phyloP scores from a whole-genome alignment of 177 flowering plant species.

The Telopea speciosissima region DNA sequence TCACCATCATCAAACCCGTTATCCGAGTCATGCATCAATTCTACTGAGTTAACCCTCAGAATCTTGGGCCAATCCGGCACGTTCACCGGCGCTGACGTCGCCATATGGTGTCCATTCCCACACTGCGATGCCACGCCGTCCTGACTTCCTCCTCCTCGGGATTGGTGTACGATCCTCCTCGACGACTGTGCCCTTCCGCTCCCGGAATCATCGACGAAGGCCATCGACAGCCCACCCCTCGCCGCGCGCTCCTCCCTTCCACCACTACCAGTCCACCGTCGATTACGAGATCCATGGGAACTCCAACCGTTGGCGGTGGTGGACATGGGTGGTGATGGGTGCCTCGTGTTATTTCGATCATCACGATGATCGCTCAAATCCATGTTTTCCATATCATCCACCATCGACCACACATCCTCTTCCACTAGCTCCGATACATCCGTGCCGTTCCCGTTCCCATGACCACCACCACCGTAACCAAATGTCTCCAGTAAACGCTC shows the following conservation, averaged over 20 bases:
- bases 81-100: conserved; percentile 81
- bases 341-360: background rate
- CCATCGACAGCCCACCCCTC: conserved; percentile 72
- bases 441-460: conserved; percentile 1
- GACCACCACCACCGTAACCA: conserved; percentile 18
- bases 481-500: conserved; percentile 51
- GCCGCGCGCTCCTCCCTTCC: conserved; percentile 9
- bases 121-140: conserved; percentile 29
- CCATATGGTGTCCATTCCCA: conserved; percentile 38
- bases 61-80: conserved; percentile 83
- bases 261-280: conserved; percentile 13
- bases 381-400: conserved; percentile 23
- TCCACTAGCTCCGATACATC: conserved; percentile 56
- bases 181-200: conserved; percentile 21
- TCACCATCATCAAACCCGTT: conserved; percentile 18
- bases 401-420: conserved; percentile 83
- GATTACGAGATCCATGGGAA: conserved; percentile 14
- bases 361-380: conserved; percentile 2
- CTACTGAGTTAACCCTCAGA: conserved; percentile 53
- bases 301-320: conserved; percentile 20
- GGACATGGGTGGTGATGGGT: background rate
- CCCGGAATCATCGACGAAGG: conserved; percentile 40
- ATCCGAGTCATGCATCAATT: conserved; percentile 50
- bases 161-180: conserved; percentile 60
- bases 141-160: conserved; percentile 16